A percentile compares a stretch with the other conserved stretches of the same genome.
These are phyloP conservation scores for Barnettozyma sucrosica DNA, from an alignment of 805 yeast genomes.

Conservation along the genomic window DNA sequence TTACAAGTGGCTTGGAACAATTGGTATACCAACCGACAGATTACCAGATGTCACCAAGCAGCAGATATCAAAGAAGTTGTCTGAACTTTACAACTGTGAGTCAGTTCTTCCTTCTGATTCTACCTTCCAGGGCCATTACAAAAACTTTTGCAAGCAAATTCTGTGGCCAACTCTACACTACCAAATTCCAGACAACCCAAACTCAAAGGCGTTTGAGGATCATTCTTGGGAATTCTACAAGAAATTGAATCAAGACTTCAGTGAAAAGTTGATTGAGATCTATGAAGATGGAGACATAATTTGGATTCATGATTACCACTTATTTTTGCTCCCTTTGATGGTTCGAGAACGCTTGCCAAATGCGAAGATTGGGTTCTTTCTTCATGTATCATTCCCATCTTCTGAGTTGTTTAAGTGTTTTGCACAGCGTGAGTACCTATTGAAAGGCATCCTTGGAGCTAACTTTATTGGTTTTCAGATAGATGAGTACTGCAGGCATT, in stretches of 20 bases:
- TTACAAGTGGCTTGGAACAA: constrained; percentile 80
- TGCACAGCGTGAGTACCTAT: constrained; percentile 73
- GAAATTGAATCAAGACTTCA: constrained; percentile 68
- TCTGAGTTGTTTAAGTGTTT: constrained; percentile 92
- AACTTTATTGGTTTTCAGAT: constrained; percentile 87
- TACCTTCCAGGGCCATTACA: constrained; percentile 85
- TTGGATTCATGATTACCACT: constrained; percentile 94
- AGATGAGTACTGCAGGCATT: constrained; percentile 89
- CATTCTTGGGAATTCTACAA: constrained; percentile 89
- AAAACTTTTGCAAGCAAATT: constrained; percentile 87
- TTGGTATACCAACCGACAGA: constrained; percentile 86
- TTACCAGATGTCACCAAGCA: constrained; percentile 52
- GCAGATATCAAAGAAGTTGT: constrained; percentile 45
- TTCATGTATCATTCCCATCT: constrained; percentile 93
- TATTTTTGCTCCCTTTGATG: constrained; percentile 81
- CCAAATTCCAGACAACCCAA: constrained; percentile 93
- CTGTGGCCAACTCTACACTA: constrained; percentile 94
- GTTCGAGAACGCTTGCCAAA: constrained; percentile 67
- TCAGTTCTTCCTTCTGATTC: constrained; percentile 73
- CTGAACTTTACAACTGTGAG: constrained; percentile 46
- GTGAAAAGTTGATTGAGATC: constrained; percentile 61
- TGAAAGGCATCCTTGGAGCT: constrained; percentile 85
- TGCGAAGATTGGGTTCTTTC: constrained; percentile 85
- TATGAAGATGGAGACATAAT: constrained; percentile 73
- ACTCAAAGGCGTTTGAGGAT: constrained; percentile 90